phyloP scores from a whole-genome alignment of 192 early-diverging fungal genomes.

The Mortierella hygrophila region DNA sequence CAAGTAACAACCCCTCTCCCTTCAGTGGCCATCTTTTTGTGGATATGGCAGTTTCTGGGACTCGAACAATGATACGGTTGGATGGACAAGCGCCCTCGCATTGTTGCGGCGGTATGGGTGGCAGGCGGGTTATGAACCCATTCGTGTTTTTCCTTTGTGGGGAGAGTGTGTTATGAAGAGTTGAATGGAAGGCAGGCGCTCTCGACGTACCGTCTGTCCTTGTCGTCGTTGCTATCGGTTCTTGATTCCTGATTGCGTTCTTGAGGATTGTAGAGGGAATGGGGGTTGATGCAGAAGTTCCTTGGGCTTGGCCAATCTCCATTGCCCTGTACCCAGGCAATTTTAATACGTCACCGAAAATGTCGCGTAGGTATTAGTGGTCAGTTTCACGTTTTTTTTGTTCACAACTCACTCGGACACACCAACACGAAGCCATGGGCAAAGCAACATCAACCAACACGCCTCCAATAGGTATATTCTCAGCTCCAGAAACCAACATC shows the following conservation, averaged over 20 bases:
- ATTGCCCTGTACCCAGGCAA: too few relatives aligned
- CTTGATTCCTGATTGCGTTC: too few relatives aligned
- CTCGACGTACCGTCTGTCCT: too few relatives aligned
- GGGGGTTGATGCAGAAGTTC: too few relatives aligned
- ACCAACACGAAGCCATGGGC: neutral
- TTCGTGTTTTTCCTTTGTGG: neutral
- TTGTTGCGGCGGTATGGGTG: slow-evolving; percentile 9
- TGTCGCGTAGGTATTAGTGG: too few relatives aligned
- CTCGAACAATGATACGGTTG: slow-evolving; percentile 1
- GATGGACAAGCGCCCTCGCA: neutral
- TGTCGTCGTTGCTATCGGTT: too few relatives aligned
- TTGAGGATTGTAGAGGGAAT: too few relatives aligned
- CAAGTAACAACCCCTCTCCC: neutral
- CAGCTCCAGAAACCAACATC: neutral
- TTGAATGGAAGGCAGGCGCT: neutral
- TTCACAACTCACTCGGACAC: too few relatives aligned
- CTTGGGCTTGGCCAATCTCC: too few relatives aligned
- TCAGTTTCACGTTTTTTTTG: too few relatives aligned
- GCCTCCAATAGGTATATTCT: neutral
- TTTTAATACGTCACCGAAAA: too few relatives aligned
- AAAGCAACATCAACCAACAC: neutral
- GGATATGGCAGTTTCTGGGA: neutral
- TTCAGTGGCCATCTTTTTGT: neutral
- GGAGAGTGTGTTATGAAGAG: neutral
- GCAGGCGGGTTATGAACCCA: neutral